These are phyloP conservation scores for Boletus coccyginus DNA, from an alignment of 768 basidiomycete species.

Conservation along the genomic window DNA sequence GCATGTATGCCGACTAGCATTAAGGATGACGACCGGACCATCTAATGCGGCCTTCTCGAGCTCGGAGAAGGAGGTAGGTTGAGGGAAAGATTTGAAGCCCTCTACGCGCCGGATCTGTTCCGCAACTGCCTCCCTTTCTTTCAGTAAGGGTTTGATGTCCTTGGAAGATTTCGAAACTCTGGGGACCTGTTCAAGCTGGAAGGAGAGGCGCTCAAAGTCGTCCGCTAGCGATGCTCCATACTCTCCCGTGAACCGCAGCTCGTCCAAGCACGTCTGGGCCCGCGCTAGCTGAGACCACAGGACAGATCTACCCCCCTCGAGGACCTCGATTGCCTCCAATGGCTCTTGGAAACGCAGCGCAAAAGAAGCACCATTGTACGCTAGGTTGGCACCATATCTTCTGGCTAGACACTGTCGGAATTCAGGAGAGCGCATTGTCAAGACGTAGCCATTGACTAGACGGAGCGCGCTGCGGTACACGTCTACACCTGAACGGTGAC, in stretches of 20 bases:
- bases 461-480: too few relatives aligned
- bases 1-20: slow-evolving; percentile 21
- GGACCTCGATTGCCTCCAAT: slow-evolving; percentile 19
- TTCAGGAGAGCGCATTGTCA: too few relatives aligned
- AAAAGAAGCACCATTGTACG: too few relatives aligned
- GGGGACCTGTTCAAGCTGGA: slow-evolving; percentile 12
- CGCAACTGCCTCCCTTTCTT: slow-evolving; percentile 24
- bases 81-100: slow-evolving; percentile 34
- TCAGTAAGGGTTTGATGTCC: background rate
- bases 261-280: slow-evolving; percentile 24
- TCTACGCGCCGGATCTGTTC: slow-evolving; percentile 31
- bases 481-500: too few relatives aligned
- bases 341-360: too few relatives aligned
- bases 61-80: slow-evolving; percentile 11
- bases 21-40: slow-evolving; percentile 39
- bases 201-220: slow-evolving; percentile 21
- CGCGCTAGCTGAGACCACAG: slow-evolving; percentile 35
- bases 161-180: slow-evolving; percentile 5
- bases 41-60: slow-evolving; percentile 19
- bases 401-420: too few relatives aligned
- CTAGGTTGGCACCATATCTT: too few relatives aligned
- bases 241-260: slow-evolving; percentile 21
- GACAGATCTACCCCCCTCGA: slow-evolving; percentile 33
- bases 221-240: slow-evolving; percentile 18
- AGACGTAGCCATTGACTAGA: too few relatives aligned